Percentiles rank a stretch among this genome's conserved stretches.
Evolutionary conservation across 2,329 filamentous ascomycete genomes (phyloP).

Genomic region (Zymoseptoria passerinii): DNA sequence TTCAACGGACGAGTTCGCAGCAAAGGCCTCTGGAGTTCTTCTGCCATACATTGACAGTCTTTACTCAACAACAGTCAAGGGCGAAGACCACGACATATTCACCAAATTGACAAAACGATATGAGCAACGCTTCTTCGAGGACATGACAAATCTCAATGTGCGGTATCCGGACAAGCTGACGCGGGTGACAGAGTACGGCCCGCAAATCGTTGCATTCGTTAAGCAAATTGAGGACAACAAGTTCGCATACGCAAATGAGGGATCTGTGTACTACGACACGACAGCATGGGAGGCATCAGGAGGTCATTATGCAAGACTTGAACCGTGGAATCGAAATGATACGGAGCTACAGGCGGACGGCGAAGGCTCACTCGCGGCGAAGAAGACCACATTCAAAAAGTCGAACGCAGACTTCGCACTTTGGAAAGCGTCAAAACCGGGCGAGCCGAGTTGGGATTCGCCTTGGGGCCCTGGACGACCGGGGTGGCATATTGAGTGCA

Average conservation of each 20-base stretch:
- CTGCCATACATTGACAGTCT: slow-evolving; percentile 70
- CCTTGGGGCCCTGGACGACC: slow-evolving; percentile 82
- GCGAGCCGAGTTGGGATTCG: slow-evolving; percentile 83
- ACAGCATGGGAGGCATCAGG: slow-evolving; percentile 73
- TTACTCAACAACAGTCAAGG: slow-evolving; percentile 49
- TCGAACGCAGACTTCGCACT: slow-evolving; percentile 78
- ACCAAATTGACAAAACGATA: slow-evolving; percentile 78
- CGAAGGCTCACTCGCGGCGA: slow-evolving; percentile 65
- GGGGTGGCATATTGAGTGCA: slow-evolving; percentile 97
- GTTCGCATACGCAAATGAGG: slow-evolving; percentile 62
- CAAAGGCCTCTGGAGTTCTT: slow-evolving; percentile 59
- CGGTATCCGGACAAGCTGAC: slow-evolving; percentile 73
- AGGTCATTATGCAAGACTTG: slow-evolving; percentile 75
- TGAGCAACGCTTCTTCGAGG: slow-evolving; percentile 78
- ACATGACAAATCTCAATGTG: slow-evolving; percentile 82
- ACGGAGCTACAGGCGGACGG: slow-evolving; percentile 78
- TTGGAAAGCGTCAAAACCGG: slow-evolving; percentile 87
- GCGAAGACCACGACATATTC: slow-evolving; percentile 66
- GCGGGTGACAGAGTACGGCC: slow-evolving; percentile 85
- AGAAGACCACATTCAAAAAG: slow-evolving; percentile 55
- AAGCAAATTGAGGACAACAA: slow-evolving; percentile 74
- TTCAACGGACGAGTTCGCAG: slow-evolving; percentile 42
- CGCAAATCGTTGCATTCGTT: slow-evolving; percentile 78
- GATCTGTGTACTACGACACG: slow-evolving; percentile 93
- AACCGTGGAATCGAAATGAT: slow-evolving; percentile 78